Percentiles rank a stretch among this genome's conserved stretches.
These are phyloP conservation scores for Fusarium sp. DNA, from an alignment of 2,329 filamentous ascomycete species.

Conservation along the genomic window DNA sequence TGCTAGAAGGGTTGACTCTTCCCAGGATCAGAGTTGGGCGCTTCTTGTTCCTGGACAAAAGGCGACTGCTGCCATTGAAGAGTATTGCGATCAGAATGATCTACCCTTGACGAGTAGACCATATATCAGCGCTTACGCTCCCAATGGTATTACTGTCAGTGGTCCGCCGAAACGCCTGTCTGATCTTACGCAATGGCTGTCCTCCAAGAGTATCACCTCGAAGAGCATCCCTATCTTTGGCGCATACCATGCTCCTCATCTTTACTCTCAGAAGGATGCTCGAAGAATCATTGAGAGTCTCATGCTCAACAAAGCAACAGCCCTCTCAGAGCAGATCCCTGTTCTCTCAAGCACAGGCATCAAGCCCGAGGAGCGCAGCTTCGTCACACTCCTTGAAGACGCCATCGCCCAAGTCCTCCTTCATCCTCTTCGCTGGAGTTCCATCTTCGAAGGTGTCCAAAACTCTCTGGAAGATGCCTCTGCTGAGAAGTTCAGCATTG, in stretches of 20 bases:
- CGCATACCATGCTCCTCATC: slow-evolving; percentile 36
- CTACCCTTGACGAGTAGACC: slow-evolving; percentile 28
- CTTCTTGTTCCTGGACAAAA: slow-evolving; percentile 28
- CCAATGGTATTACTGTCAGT: slow-evolving; percentile 34
- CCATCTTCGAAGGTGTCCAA: slow-evolving; percentile 22
- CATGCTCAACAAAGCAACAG: background rate
- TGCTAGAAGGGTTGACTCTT: slow-evolving; percentile 13
- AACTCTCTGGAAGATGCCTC: background rate
- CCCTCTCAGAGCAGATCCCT: slow-evolving; percentile 7
- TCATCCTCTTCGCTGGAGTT: slow-evolving; percentile 27
- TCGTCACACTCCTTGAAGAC: slow-evolving; percentile 24
- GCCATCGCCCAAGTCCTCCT: slow-evolving; percentile 25
- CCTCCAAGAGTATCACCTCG: slow-evolving; percentile 2
- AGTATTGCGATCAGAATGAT: slow-evolving; percentile 2
- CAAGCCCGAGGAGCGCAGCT: slow-evolving; percentile 24
- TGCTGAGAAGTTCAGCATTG: slow-evolving; percentile 14
- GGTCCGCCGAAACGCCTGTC: slow-evolving; percentile 28
- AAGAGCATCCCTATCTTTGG: slow-evolving; percentile 35
- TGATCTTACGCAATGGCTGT: slow-evolving; percentile 15
- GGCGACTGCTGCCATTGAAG: slow-evolving; percentile 3
- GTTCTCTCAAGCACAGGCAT: slow-evolving; percentile 16
- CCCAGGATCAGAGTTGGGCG: slow-evolving; percentile 30
- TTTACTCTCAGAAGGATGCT: slow-evolving; percentile 33
- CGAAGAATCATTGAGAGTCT: slow-evolving; percentile 5
- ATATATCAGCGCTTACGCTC: slow-evolving; percentile 38